Percentiles rank a stretch among this genome's conserved stretches.
Conservation (phyloP, 306 rosid genomes). For the Dicorynia guianensis region DNA sequence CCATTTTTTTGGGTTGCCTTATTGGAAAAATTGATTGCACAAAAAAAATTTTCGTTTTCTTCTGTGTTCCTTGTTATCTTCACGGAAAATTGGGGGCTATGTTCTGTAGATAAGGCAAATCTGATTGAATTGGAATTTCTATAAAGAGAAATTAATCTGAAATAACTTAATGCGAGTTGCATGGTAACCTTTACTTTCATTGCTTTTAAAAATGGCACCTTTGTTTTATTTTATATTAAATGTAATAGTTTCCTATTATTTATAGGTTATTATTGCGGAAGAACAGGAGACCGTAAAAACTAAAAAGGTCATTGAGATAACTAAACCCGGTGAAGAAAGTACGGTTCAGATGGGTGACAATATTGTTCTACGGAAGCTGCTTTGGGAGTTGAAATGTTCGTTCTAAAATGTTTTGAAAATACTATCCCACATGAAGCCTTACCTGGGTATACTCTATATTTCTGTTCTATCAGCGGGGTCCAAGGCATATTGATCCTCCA, state of each 20-base stretch:
- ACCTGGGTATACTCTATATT: slow-evolving; percentile 52
- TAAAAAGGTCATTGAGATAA: slow-evolving; percentile 31
- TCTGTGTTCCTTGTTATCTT: neutral
- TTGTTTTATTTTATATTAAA: too few relatives aligned
- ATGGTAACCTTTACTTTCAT: neutral
- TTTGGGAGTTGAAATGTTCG: slow-evolving; percentile 73
- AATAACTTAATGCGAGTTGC: neutral
- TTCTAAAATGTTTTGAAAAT: slow-evolving; percentile 52
- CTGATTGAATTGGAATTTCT: too few relatives aligned
- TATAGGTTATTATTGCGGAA: slow-evolving; percentile 50
- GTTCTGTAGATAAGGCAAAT: too few relatives aligned
- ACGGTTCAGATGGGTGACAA: slow-evolving; percentile 55
- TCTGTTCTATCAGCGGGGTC: slow-evolving; percentile 84
- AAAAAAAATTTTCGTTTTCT: neutral
- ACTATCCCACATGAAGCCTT: slow-evolving; percentile 48
- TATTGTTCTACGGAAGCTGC: slow-evolving; percentile 78
- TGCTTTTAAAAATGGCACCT: neutral
- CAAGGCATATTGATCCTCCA: slow-evolving; percentile 96
- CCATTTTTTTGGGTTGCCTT: neutral
- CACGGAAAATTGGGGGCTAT: neutral
- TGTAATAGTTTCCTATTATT: neutral
- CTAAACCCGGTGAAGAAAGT: slow-evolving; percentile 48
- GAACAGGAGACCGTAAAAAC: slow-evolving; percentile 46
- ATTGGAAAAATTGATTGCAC: slow-evolving; percentile 11
- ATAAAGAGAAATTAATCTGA: too few relatives aligned